phyloP scores from a whole-genome alignment of 805 yeast genomes.

The Zygotorulaspora chibaensis region DNA sequence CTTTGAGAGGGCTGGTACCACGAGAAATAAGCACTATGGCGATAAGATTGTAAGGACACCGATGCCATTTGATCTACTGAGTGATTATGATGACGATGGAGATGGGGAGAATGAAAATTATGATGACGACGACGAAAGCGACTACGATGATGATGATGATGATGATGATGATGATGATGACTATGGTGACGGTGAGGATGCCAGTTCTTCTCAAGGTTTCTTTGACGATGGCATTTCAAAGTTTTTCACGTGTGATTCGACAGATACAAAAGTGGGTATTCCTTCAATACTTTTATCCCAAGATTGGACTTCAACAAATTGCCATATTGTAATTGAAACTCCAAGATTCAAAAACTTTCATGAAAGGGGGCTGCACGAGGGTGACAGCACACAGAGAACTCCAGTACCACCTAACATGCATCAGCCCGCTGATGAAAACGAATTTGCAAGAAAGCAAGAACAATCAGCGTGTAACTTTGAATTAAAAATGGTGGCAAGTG shows the following conservation, averaged over 20 bases:
- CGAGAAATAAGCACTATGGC: slow-evolving; percentile 3
- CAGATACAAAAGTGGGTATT: slow-evolving; percentile 1
- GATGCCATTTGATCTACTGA: slow-evolving; percentile 7
- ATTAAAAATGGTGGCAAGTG: slow-evolving; percentile 25
- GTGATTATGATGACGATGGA: background rate
- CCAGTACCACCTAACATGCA: slow-evolving; percentile 18
- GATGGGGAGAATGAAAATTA: slow-evolving; percentile 1
- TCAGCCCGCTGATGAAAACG: background rate
- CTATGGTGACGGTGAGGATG: slow-evolving; percentile 6
- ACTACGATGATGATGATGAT: slow-evolving; percentile 11
- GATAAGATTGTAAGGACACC: slow-evolving; percentile 11
- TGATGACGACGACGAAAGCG: slow-evolving; percentile 4
- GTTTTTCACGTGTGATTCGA: background rate
- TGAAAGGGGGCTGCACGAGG: slow-evolving; percentile 3
- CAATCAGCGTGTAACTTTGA: slow-evolving; percentile 13
- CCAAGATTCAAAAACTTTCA: slow-evolving; percentile 3
- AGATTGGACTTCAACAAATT: background rate
- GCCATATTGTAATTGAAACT: slow-evolving; percentile 9
- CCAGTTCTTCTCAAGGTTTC: background rate
- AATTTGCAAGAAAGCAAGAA: background rate
- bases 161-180: slow-evolving; percentile 11
- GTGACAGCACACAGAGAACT: slow-evolving; percentile 14
- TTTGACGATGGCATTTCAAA: background rate
- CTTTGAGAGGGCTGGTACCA: slow-evolving; percentile 3
- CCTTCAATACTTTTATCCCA: slow-evolving; percentile 6